Evolutionary conservation across 352 stramenopile species (phyloP), one percentile per base, ranked within the genome.

Genomic region (Blastocystis sp.): DNA sequence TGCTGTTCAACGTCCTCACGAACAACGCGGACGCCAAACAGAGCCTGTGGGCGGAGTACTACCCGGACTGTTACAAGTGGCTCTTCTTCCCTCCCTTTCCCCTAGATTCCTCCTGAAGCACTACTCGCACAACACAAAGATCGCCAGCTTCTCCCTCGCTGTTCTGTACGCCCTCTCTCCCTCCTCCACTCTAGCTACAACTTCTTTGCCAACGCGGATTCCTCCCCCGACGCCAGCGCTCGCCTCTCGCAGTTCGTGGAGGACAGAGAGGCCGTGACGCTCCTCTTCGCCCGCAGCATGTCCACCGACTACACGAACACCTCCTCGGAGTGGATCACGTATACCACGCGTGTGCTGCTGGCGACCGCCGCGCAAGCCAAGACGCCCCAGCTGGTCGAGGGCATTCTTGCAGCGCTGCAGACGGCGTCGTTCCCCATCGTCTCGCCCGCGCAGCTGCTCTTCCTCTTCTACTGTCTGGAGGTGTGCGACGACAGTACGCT

Each of bases 61-160:
- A 70, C 24, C 74, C 74, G 2, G 55, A 85, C 10, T 85, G 74
- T 69, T 85, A 70, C 45, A 85, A 55, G 74, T 85, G 39, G 4
- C 9, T 3, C 2, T 26, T 55, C 41, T 12, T 29, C 35, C 0
- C 35, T 6, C 4, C 21, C 19, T 69, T 16, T 41, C 29, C 10
- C 41, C 2, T 85, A 85, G 74, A 50, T 69, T 85, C 13, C 50
- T 85, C 1, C 55, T 69, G 24, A 62, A 85, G 61, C 55, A 85
- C 41, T 85, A 51, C 50, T 69, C 74, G 0, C 74, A 85, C n/a
- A 85, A 85, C 35, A 29, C 29, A 3, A 85, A 85, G 66, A 51
- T 85, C 51, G 21, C 55, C 19, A 45, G 51, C 1, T 59, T 55
- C n/a, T 12, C 74, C 9, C 65, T 67, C 31, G 74, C 74, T 12